Evolutionary conservation across 2,329 filamentous ascomycete genomes (phyloP), one percentile per base, ranked within the genome.

Genomic region (Hawksworthiomyces lignivorus): DNA sequence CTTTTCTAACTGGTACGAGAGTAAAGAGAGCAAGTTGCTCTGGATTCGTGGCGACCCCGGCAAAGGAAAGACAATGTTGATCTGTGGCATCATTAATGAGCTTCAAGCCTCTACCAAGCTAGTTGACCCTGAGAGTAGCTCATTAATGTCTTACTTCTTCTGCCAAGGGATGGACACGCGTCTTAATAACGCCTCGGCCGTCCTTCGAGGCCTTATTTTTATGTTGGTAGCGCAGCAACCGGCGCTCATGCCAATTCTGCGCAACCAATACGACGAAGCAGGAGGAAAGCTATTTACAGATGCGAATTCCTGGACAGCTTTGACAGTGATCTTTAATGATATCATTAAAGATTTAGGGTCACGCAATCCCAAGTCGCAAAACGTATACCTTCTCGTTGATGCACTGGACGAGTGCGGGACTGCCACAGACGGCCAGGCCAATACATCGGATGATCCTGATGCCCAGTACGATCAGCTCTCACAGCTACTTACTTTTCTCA

Each of bases 331-430:
- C 14, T 58, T 73, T 4, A 44, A 14, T 1, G 50, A 55, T 19
- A 67, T 73, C 10, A 41, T 74, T 1, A 22, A 57, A 32, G 63
- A 69, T 39, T 47, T 52, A 1, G 48, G 24, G 9, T 40, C 65
- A 11, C n/a, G n/a, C n/a, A n/a, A n/a, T n/a, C n/a, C n/a, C n/a
- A n/a, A n/a, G n/a, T n/a, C n/a, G n/a, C 26, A 48, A 5, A 50
- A 3, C 0, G 57, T 55, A 0, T 63, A 61, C 46, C 32, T 73
- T 4, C 45, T 73, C 3, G 55, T 74, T 24, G 66, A 73, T 51
- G 67, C 63, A 2, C 62, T 74, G 0, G 66, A 75, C 44, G 67
- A 74, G 48, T 73, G 68, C 46, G n/a, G n/a, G n/a, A n/a, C n/a
- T n/a, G 29, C 15, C 2, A 10, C 17, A 10, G 47, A 33, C 26